These are phyloP conservation scores for Fusarium torulosum DNA, from an alignment of 2,329 filamentous ascomycete species.

Conservation along the genomic window DNA sequence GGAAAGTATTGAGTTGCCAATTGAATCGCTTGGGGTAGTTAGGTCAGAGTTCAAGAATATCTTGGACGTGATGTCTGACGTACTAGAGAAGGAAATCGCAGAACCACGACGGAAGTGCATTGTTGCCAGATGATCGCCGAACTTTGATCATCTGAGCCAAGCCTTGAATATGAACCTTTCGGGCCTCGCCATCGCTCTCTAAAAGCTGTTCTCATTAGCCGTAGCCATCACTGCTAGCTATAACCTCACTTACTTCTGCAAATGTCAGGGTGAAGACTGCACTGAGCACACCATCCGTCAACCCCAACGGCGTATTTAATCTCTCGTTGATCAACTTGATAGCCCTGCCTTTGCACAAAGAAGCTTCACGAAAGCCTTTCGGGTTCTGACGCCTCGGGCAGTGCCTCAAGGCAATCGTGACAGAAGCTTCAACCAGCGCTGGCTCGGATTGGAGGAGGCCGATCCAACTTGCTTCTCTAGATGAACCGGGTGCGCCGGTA, in stretches of 20 bases:
- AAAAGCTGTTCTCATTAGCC: constrained; percentile 20
- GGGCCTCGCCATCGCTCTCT: constrained; percentile 18
- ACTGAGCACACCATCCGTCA: constrained; percentile 39
- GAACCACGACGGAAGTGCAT: constrained; percentile 10
- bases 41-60: fast-evolving
- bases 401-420: constrained; percentile 36
- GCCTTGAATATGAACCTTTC: constrained; percentile 29
- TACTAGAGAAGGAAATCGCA: constrained; percentile 24
- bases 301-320: neutral
- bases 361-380: neutral
- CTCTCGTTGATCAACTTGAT: constrained; percentile 33
- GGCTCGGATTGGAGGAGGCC: constrained; percentile 39
- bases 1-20: constrained; percentile 18
- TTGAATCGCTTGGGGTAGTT: constrained; percentile 15
- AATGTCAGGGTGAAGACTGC: constrained; percentile 41
- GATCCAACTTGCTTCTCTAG: constrained; percentile 28
- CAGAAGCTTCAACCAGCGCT: constrained; percentile 45
- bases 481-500: constrained; percentile 5
- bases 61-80: fast-evolving
- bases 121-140: constrained; percentile 9
- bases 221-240: fast-evolving
- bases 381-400: neutral
- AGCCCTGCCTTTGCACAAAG: constrained; percentile 22
- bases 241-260: constrained; percentile 18
- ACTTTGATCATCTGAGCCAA: constrained; percentile 22